Evolutionary conservation across 2,329 filamentous ascomycete species (phyloP).

Genomic region (Calonectria montana): DNA sequence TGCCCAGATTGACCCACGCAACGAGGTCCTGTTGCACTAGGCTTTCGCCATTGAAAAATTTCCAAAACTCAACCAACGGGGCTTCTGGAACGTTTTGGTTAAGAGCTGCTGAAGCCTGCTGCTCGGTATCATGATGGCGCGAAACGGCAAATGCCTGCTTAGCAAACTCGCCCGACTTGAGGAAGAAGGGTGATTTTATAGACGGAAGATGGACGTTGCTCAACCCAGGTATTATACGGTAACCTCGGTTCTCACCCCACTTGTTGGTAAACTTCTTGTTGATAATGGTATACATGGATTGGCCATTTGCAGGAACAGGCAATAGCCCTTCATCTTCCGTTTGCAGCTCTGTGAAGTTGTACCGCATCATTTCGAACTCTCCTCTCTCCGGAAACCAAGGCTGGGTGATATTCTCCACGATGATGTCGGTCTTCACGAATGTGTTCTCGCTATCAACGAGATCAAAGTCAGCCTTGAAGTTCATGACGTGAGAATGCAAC

Average conservation of each 20-base stretch:
- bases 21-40: constrained; percentile 53
- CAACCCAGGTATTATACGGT: constrained; percentile 40
- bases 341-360: constrained; percentile 43
- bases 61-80: constrained; percentile 56
- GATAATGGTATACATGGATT: constrained; percentile 23
- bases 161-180: constrained; percentile 61
- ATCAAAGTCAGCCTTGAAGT: constrained; percentile 54
- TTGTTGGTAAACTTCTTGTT: constrained; percentile 38
- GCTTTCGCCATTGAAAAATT: constrained; percentile 54
- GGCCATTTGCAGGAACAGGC: constrained; percentile 32
- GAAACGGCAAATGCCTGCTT: constrained; percentile 60
- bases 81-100: constrained; percentile 54
- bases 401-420: constrained; percentile 45
- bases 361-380: constrained; percentile 49
- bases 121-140: constrained; percentile 52
- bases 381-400: constrained; percentile 52
- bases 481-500: constrained; percentile 51
- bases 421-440: constrained; percentile 45
- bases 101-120: constrained; percentile 44
- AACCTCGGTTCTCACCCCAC: constrained; percentile 19
- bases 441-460: constrained; percentile 47
- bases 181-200: constrained; percentile 54
- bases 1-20: constrained; percentile 61
- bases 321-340: constrained; percentile 39
- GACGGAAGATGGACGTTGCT: constrained; percentile 56